Evolutionary conservation across 192 early-diverging fungal species (phyloP), one percentile per base, ranked within the genome.

Genomic region (Coemansia sp.): DNA sequence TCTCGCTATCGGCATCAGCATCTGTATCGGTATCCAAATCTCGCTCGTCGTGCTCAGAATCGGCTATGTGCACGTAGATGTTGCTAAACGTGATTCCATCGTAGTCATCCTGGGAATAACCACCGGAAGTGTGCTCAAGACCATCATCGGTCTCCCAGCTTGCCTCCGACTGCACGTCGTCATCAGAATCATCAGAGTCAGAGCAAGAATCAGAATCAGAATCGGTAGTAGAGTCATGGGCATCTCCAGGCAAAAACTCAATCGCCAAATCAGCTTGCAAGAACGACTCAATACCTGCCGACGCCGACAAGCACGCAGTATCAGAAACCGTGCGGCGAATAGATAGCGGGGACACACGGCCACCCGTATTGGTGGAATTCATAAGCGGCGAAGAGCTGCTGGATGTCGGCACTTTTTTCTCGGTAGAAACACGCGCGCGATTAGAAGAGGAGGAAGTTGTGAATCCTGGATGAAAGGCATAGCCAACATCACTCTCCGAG

Each of bases 251-350:
- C 10, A 39, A 39, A 63, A 74, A 74, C 72, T 68, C 72, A 17
- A 74, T 36, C 27, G 17, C 63, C 61, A 74, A 39, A 9, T 72
- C 70, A 12, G 25, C 31, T 59, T 64, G 58, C 25, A 51, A 25
- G 27, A 29, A 36, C 6, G 38, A 10, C 45, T 41, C 46, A 34
- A 4, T n/a, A 29, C n/a, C 58, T 4, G 59, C 59, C 4, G 59
- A n/a, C 36, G 19, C 25, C 19, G 51, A 25, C 25, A 55, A 5
- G 46, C 63, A 74, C 1, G 73, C 53, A 4, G 58, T 58, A 8
- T 74, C 72, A 6, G 77, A 70, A 44, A 62, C 62, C 2, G 67
- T 64, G 51, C 77, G 77, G 31, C 48, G 70, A 45, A 72, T 64
- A 55, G 66, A 27, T 9, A 67, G 63, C 36, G 65, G 66, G 23